A percentile compares a stretch with the other conserved stretches of the same genome.
Evolutionary conservation across 768 basidiomycete genomes (phyloP).

Genomic region (Termitomyces sp.): DNA sequence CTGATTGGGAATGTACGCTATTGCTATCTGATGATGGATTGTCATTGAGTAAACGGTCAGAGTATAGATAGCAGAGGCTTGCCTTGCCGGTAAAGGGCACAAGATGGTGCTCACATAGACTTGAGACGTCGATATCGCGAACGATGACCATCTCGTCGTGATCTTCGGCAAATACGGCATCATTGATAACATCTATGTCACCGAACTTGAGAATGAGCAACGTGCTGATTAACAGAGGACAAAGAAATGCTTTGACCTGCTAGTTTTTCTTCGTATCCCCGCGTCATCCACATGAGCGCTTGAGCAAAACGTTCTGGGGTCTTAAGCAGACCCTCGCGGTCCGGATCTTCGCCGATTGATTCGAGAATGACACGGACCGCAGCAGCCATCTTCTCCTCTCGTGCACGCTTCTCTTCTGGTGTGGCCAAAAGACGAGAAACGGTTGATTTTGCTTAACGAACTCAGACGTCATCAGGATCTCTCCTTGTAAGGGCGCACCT

Average conservation of each 20-base stretch:
- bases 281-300: conserved; percentile 98
- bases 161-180: conserved; percentile 97
- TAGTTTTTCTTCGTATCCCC: conserved; percentile 94
- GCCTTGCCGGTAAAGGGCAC: conserved; percentile 98
- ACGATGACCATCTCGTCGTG: conserved; percentile 99
- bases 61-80: conserved; percentile 18
- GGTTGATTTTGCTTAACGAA: conserved; percentile 78
- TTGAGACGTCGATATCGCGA: conserved; percentile 94
- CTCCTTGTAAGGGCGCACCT: conserved; percentile 38
- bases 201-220: conserved; percentile 3
- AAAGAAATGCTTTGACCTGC: conserved; percentile 47
- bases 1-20: conserved; percentile 95
- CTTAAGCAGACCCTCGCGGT: conserved; percentile 84
- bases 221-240: conserved; percentile 7
- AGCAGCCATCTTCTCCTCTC: conserved; percentile 70
- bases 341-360: conserved; percentile 97
- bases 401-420: conserved; percentile 59
- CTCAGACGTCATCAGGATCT: neutral
- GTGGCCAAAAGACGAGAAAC: conserved; percentile 79
- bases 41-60: conserved; percentile 11
- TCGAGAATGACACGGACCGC: conserved; percentile 92
- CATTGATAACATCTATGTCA: conserved; percentile 91
- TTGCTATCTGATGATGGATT: conserved; percentile 66
- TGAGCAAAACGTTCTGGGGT: conserved; percentile 97
- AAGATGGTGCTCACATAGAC: conserved; percentile 96